Percentiles rank a stretch among this genome's conserved stretches.
phyloP scores from a whole-genome alignment of 768 basidiomycete species.

The Chlorophyllum brunneum region DNA sequence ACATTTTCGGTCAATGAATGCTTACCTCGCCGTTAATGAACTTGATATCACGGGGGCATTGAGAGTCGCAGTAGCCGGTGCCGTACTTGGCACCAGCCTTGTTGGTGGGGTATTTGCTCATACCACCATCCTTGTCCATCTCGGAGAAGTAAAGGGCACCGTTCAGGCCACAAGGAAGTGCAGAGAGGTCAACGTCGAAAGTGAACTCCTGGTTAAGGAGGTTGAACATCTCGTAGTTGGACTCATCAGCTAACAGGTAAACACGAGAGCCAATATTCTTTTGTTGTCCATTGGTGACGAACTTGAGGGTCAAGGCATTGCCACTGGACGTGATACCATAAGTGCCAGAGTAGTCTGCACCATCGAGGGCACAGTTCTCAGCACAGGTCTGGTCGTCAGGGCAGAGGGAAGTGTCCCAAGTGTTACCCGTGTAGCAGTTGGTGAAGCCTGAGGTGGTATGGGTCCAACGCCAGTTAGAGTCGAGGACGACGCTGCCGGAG shows the following conservation, averaged over 20 bases:
- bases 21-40: conserved; percentile 19
- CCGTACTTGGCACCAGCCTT: conserved; percentile 22
- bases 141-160: too few relatives aligned
- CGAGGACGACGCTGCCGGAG: conserved; percentile 31
- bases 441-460: conserved; percentile 23
- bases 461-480: conserved; percentile 43
- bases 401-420: conserved; percentile 31
- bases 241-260: conserved; percentile 19
- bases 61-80: conserved; percentile 22
- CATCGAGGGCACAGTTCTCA: conserved; percentile 24
- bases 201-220: conserved; percentile 21
- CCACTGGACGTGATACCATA: conserved; percentile 31
- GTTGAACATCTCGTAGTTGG: conserved; percentile 18
- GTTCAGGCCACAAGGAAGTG: conserved; percentile 19
- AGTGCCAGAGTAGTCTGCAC: conserved; percentile 30
- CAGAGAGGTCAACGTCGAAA: conserved; percentile 21
- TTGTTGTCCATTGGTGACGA: conserved; percentile 24
- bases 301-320: conserved; percentile 33
- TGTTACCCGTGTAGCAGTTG: conserved; percentile 29
- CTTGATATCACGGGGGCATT: too few relatives aligned
- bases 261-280: conserved; percentile 20
- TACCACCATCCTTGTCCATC: conserved; percentile 20
- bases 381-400: conserved; percentile 37
- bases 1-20: background rate
- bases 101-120: conserved; percentile 16